Base-by-base conservation (phyloP, 208 protist species). In the Trypanosoma scelopori region DNA sequence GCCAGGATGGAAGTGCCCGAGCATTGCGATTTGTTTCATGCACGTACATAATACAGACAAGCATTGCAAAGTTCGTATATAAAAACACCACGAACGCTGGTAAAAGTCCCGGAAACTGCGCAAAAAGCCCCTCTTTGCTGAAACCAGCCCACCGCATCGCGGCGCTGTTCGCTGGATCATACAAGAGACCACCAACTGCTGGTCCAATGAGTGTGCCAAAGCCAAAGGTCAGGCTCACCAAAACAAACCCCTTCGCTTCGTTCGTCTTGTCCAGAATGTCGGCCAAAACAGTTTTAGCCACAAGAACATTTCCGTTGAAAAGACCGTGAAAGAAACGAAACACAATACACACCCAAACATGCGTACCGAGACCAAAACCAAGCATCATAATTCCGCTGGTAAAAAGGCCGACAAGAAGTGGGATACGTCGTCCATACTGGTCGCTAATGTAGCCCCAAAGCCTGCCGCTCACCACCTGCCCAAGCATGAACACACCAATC, bases 171-270 rank as follows among this genome's bases (percentile, higher is more conserved):
- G 73, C 45, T 0, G 85, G 85, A 57, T 91, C 77, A 62, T 91
- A 91, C 6, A 91, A 73, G 23, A 88, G 46, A 18, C 85, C 85
- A 47, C 85, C 85, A 5, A 88, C 41, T 11, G 62, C 53, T 37
- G 85, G 85, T 5, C 85, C 85, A 48, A 92, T 68, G 11, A 88
- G 69, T 32, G 76, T 74, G 13, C 85, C 85, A 59, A 92, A 71
- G 12, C 78, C 77, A 43, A 56, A 79, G 46, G 67, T 76, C 64
- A 99, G 96, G 58, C 92, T 98, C 22, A 99, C 89, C 56, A 98
- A 98, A 30, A 96, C 91, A 73, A 99, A 99, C 53, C 97, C 97
- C 45, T 76, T 67, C 1, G 80, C 71, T 60, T 87, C 68, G 45
- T 84, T 89, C 0, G 85, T 85, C 52, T 67, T 70, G 66, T 92